Evolutionary conservation across 306 rosid species (phyloP).

Genomic region (Crotalaria pallida): DNA sequence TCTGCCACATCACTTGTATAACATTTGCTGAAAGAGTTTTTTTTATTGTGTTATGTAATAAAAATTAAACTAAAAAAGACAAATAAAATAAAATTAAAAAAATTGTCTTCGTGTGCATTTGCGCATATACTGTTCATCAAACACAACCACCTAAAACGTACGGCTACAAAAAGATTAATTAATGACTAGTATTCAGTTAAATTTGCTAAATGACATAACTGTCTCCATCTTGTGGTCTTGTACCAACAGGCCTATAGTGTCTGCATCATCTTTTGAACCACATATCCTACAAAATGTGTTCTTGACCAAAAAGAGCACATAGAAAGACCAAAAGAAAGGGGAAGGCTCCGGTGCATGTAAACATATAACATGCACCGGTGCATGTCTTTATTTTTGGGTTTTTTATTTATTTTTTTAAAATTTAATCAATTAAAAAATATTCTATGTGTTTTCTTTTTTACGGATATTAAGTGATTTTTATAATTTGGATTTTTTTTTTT

Average conservation of each 20-base stretch:
- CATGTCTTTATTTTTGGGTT: too few species aligned
- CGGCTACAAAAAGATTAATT: background rate
- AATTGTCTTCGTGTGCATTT: background rate
- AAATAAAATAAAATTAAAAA: background rate
- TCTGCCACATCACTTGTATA: background rate
- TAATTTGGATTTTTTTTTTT: too few species aligned
- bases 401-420: too few species aligned
- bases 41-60: too few species aligned
- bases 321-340: background rate
- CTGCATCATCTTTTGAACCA: background rate
- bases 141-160: background rate
- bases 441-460: too few species aligned
- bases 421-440: too few species aligned
- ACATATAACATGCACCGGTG: too few species aligned
- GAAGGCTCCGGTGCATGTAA: too few species aligned
- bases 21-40: background rate
- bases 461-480: too few species aligned
- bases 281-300: background rate
- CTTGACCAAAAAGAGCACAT: background rate
- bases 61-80: background rate
- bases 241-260: background rate
- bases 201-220: background rate
- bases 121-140: background rate
- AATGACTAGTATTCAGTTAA: too few species aligned
- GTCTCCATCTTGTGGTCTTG: background rate